Base-by-base conservation (phyloP, 768 basidiomycete genomes). In the Hericium erinaceus region DNA sequence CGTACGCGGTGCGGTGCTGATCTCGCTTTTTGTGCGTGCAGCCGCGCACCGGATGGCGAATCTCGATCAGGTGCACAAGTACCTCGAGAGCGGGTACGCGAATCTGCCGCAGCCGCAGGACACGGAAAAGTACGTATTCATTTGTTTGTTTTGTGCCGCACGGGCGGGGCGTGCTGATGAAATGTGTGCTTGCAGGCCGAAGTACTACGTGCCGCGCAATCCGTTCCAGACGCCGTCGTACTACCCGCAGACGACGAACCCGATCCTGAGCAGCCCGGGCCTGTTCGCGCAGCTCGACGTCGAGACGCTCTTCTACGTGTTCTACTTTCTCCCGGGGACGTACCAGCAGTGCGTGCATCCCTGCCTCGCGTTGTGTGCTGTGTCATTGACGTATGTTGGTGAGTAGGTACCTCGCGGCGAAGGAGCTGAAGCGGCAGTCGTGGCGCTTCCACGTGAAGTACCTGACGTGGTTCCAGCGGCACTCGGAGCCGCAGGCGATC, bases 381-480 rank as follows among this genome's bases (percentile, higher is more conserved):
- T 16, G 28, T 15, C 18, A 50, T 24, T 50, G 28, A 18, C 40
- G 41, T 15, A 2, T 51, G 52, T 11, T 9, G 12, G 44, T 11
- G 44, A 52, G 15, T 58, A 95, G 93, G 73, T 95, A 87, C 72
- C 83, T 98, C 52, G 95, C 97, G 2, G 97, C 97, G 5, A 92
- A 92, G 68, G 97, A 99, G 72, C 77, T 99, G 62, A 98, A 98
- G 75, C 81, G 89, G 52, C 95, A 98, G 69, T 94, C 92, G 41
- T 99, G 97, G 97, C 85, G 97, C 52, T 99, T 98, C 79, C 97
- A 99, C 71, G 91, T 98, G 60, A 98, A 98, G 73, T 99, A 98
- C 69, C 75, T 99, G 60, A 99, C 97, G 33, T 99, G 97, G 95
- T 99, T 99, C 83, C 97, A 98, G 71, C 84, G 97, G 39, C 92